A percentile compares a stretch with the other conserved stretches of the same genome.
Conservation (phyloP, 352 stramenopile genomes). For the Halophytophthora batemanensis region DNA sequence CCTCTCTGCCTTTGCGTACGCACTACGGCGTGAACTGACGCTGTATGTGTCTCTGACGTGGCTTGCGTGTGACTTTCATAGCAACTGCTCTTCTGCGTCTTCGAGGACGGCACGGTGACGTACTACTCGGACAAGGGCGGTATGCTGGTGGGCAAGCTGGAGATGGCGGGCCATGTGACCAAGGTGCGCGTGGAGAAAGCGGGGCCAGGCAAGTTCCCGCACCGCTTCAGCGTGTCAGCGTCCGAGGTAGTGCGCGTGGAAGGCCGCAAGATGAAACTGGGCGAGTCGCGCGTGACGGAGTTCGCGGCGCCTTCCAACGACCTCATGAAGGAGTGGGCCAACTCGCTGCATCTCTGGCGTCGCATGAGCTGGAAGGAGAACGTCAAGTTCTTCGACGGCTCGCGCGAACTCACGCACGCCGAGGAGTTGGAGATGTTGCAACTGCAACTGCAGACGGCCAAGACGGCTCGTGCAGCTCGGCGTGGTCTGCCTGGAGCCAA, state of each 20-base stretch:
- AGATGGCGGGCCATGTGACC: slow-evolving; percentile 66
- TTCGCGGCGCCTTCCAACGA: slow-evolving; percentile 69
- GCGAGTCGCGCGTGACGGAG: slow-evolving; percentile 56
- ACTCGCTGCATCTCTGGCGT: slow-evolving; percentile 77
- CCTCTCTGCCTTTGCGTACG: neutral
- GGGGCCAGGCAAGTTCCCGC: slow-evolving; percentile 57
- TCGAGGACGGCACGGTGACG: slow-evolving; percentile 69
- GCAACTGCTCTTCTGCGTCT: slow-evolving; percentile 74
- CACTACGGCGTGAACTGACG: slow-evolving; percentile 1
- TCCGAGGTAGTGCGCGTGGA: slow-evolving; percentile 71
- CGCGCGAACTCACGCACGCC: slow-evolving; percentile 41
- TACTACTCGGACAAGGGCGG: slow-evolving; percentile 76
- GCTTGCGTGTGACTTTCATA: slow-evolving; percentile 3
- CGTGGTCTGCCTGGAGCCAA: slow-evolving; percentile 32
- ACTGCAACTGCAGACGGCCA: slow-evolving; percentile 52
- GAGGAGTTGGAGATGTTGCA: slow-evolving; percentile 61
- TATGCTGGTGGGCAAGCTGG: slow-evolving; percentile 54
- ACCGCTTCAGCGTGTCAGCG: slow-evolving; percentile 69
- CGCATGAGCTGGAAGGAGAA: slow-evolving; percentile 88
- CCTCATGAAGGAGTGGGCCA: slow-evolving; percentile 87
- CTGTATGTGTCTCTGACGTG: neutral
- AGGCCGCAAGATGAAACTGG: slow-evolving; percentile 75
- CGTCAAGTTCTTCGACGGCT: slow-evolving; percentile 79
- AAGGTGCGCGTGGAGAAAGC: slow-evolving; percentile 76
- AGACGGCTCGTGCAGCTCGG: slow-evolving; percentile 37